Base-by-base conservation (phyloP, 441 rosid species). In the Rhodomyrtus psidioides region DNA sequence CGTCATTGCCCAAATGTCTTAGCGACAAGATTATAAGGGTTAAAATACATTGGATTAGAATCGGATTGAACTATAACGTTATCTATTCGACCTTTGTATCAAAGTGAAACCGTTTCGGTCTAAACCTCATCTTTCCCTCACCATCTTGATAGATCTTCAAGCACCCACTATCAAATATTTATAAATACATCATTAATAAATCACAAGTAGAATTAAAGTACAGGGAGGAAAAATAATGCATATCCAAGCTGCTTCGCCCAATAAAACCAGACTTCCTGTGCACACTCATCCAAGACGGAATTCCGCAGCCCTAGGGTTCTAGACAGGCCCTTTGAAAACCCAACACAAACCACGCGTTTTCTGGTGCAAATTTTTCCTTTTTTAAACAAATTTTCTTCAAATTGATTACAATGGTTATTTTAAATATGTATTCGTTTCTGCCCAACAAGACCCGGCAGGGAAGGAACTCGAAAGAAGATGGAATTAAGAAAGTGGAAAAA, bases 271-370 rank as follows among this genome's bases (percentile, higher is more conserved):
- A 21, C 21, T 46, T 70, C 79, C 24, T 21, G 84, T 30, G 84
- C 84, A 82, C 84, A 19, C n/a, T 54, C 84, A 9, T 10, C 49
- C 84, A 82, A 39, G 58, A 82, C 54, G 60, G 42, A 82, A 82
- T 82, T 82, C 84, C 60, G 49, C 9, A 70, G 54, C 55, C 84
- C 58, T 82, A 82, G 84, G 42, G 84, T 82, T 53, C 84, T 82
- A 82, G 84, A 82, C 60, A 82, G 84, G 58, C 27, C 42, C 84
- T 82, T 82, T 82, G 84, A 82, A 82, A 82, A 82, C 10, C 84
- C 84, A 54, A 54, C 84, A 82, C 84, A 17, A 17, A 54, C 53
- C 56, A 82, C 84, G 84, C 84, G 84, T 82, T 82, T 82, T 82
- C 84, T 82, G 84, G 84, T 54, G 27, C 84, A 82, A 82, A 23